Base-by-base conservation (phyloP, 139 green algal species). In the Deuterostichococcus epilithicus region DNA sequence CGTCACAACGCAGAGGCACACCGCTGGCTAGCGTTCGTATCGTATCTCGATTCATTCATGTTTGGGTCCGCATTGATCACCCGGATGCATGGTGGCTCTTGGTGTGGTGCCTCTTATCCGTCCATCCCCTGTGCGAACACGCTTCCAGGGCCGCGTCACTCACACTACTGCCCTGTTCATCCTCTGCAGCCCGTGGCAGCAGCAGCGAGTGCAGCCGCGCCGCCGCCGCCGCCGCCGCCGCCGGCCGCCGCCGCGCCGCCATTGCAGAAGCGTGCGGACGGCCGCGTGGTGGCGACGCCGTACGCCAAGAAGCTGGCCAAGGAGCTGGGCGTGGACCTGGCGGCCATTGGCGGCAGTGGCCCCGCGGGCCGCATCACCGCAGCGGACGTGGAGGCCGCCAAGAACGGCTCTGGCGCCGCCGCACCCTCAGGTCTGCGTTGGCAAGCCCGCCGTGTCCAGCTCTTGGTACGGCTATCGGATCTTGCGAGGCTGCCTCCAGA, bases 231-330 rank as follows among this genome's bases (percentile, higher is more conserved):
- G 28, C 66, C 86, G 15, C 68, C 83, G 8, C 30, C 74, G 34
- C 60, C 79, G 13, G 35, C 84, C 22, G 33, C 78, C 1, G 32
- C 74, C 5, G 73, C 83, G 26, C 74, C 88, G 4, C 80, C 74
- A 1, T 80, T 82, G 10, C 78, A 83, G 18, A 79, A 82, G 37
- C 81, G 75, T 22, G 79, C 88, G 25, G 91, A 96, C 72, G 91
- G 92, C 39, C 88, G 94, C 71, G 80, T 99, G 42, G 91, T 99
- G 45, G 96, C 96, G 33, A 99, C 96, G 1, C 96, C 96, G 33
- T 99, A 98, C 79, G 96, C 96, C 39, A 99, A 99, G 91, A 97
- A 98, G 87, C 92, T 98, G 44, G 95, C 96, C 36, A 97, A 97
- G 87, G 86, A 98, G 26, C 84, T 97, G 59, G 91, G 91, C 20